Evolutionary conservation across 2,329 filamentous ascomycete genomes (phyloP), one percentile per base, ranked within the genome.

Genomic region (Trichoderma oligosporum): DNA sequence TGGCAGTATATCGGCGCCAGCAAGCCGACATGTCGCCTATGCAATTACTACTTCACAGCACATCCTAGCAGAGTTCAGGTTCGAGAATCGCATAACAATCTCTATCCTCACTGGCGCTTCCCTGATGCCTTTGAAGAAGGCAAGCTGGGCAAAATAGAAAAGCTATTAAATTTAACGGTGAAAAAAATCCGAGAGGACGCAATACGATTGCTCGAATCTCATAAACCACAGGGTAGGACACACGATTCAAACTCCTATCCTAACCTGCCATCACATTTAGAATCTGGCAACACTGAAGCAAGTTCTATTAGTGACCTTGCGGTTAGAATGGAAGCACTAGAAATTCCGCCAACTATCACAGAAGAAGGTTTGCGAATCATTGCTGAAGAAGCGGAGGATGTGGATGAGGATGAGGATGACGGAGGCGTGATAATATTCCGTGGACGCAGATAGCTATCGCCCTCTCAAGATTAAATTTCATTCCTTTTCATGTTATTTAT

Each of bases 21-120:
- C 62, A 77, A 77, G 60, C 73, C 73, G 0, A 70, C 73, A 0
- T 77, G 74, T 31, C 65, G 67, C 0, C 65, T 77, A 1, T 77
- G 74, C 24, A 38, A 63, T 3, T 68, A 70, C 46, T 77, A 73
- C 48, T 73, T 76, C n/a, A 48, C 54, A 1, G 61, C 61, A 0
- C 66, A 69, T 31, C 61, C 62, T 0, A 57, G 63, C 2, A 58
- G 63, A 0, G 64, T 74, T 2, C 47, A 61, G 2, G 67, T 70
- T 1, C 66, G 74, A 0, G 31, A 63, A 2, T 61, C 67, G 0
- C 73, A 75, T 41, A 59, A 64, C 0, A 77, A 77, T 4, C 44
- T 77, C 0, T 77, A 77, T 38, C n/a, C 49, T 14, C 68, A 65
- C 39, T 77, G 74, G 74, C 61, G 69, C 0, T 63, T 68, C 2